Evolutionary conservation across 179 eudicot species (phyloP), one percentile per base, ranked within the genome.

Genomic region (Monotropa hypopitys): DNA sequence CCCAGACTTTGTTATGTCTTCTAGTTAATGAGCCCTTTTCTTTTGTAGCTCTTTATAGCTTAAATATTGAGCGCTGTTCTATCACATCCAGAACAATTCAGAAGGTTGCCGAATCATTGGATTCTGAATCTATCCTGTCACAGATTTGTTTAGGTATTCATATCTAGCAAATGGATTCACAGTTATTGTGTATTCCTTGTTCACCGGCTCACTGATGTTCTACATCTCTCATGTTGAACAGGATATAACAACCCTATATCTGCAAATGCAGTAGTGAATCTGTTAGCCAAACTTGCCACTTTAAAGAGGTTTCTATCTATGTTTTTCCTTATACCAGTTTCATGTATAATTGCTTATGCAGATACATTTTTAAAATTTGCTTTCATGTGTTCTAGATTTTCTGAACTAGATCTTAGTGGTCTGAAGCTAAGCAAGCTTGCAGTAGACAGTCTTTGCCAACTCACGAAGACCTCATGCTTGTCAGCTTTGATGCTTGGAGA

Each of bases 41-140:
- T 82, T 76, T 67, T 83, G 77, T 91, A 96, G 99, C 89, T 67
- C 97, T 96, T 75, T 91, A 93, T 76, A 93, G 89, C 84, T 87
- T 96, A 80, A 87, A 91, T 81, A 82, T 96, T 70, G 98, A 90
- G 80, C 88, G 89, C 9, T 96, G 99, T 82, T 91, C 92, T 62
- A 84, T 96, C 78, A 96, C 97, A 59, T 87, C 97, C 46, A 88
- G 92, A 87, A 91, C 98, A 47, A 86, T 96, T 81, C 97, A 93
- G 78, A 87, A 80, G 84, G 80, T 93, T 81, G 88, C 96, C 50
- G 96, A 93, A 68, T 85, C 96, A 30, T 81, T 96, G 83, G 82
- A 80, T 84, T 81, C 90, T 72, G 85, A 74, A 80, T 91, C 94
- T 81, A 82, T 80, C 70, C 86, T 96, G 40, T 78, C 91, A 54